Base-by-base conservation (phyloP, 2,329 filamentous ascomycete species). In the Rutstroemia sp. region DNA sequence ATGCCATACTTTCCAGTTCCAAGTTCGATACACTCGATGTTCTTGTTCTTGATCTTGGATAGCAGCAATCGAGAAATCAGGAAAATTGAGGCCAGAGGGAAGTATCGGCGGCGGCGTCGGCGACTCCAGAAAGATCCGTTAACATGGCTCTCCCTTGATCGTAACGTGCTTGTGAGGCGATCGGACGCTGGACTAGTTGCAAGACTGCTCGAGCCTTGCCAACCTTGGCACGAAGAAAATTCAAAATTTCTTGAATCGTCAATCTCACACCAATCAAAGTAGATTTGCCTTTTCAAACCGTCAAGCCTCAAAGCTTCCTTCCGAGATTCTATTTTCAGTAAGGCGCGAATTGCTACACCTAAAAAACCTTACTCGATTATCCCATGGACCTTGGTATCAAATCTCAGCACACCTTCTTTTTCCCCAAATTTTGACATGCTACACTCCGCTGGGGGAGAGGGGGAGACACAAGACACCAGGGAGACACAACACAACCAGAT, bases 211-310 rank as follows among this genome's bases (percentile, higher is more conserved):
- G 41, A 45, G 38, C 39, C 17, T 45, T 37, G 25, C 25, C 41
- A 50, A 50, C 25, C 23, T 55, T 50, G 45, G 19, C 37, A 25
- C 39, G 46, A 55, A 46, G 46, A 55, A 55, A 44, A 37, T 37
- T 50, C 10, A 14, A 37, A 25, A 37, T 4, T 4, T n/a, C 21
- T n/a, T 30, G 19, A 34, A 12, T 9, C 30, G 9, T 34, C 30
- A 34, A 34, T 34, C 42, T 37, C 34, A 42, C 16, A 23, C 14
- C 25, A 27, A 19, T 25, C 23, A 34, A 42, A 10, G n/a, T 3
- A 19, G 30, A 34, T 34, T 30, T 48, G 19, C 44, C 16, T 25
- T 21, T 38, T 23, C 16, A 8, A 50, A 27, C 19, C 49, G 37
- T 37, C 23, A 49, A 5, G 47, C 21, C 27, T 27, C 38, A 25